Conservation (phyloP, 2,329 filamentous ascomycete genomes). For the Emydomyces testavorans region DNA sequence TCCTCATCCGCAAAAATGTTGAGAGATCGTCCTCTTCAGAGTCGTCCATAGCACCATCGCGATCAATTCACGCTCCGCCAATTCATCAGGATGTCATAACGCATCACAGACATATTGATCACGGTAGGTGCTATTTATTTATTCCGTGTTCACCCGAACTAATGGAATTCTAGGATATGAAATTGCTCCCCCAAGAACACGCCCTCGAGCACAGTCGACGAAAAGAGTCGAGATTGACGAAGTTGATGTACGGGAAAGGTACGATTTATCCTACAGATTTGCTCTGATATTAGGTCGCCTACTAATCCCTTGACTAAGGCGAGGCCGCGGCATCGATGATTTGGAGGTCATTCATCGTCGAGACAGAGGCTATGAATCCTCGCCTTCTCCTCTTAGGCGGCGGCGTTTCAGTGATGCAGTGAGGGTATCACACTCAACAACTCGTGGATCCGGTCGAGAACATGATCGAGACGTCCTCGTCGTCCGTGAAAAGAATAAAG, state of each 20-base stretch:
- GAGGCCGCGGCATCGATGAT: not conserved
- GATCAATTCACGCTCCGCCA: slow-evolving; percentile 60
- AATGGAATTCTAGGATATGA: slow-evolving; percentile 20
- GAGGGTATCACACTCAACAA: slow-evolving; percentile 16
- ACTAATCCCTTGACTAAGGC: slow-evolving; percentile 9
- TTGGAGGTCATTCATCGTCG: slow-evolving; percentile 23
- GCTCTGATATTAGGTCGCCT: not conserved
- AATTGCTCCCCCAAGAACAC: slow-evolving; percentile 20
- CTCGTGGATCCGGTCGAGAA: slow-evolving; percentile 22
- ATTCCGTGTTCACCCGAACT: not conserved
- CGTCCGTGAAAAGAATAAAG: slow-evolving; percentile 11
- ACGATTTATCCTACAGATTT: slow-evolving; percentile 18
- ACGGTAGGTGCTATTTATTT: slow-evolving; percentile 47
- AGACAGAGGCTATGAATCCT: slow-evolving; percentile 32
- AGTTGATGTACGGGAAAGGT: slow-evolving; percentile 46
- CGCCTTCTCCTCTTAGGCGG: slow-evolving; percentile 31
- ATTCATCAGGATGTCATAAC: slow-evolving; percentile 85
- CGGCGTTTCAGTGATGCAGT: slow-evolving; percentile 20
- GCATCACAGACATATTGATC: slow-evolving; percentile 75
- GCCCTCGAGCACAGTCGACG: slow-evolving; percentile 22
- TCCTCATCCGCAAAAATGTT: slow-evolving; percentile 28
- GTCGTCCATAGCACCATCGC: slow-evolving; percentile 43
- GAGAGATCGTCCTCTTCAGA: slow-evolving; percentile 34
- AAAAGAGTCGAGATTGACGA: slow-evolving; percentile 38
- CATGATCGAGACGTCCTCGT: slow-evolving; percentile 20